Conservation (phyloP, 1,284 basidiomycete species). For the Xanthoconium separans region DNA sequence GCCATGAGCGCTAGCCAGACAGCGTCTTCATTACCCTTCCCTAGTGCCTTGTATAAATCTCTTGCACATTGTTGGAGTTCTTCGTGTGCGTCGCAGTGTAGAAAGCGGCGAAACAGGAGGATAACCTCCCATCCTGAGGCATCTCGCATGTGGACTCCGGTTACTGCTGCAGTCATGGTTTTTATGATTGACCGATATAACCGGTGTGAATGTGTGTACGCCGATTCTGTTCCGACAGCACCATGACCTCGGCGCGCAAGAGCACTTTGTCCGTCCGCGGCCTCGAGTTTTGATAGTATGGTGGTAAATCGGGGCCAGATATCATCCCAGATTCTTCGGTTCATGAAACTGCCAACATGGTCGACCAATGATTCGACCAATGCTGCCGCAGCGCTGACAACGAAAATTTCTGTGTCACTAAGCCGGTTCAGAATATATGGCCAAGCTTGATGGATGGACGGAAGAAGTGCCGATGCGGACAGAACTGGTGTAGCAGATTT, state of each 20-base stretch:
- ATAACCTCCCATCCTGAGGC: conserved; percentile 76
- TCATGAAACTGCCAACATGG: conserved; percentile 82
- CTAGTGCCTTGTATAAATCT: conserved; percentile 62
- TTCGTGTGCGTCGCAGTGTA: conserved; percentile 62
- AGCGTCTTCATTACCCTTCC: conserved; percentile 67
- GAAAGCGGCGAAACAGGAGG: conserved; percentile 70
- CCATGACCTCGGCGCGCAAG: conserved; percentile 53
- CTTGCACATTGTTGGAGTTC: conserved; percentile 71
- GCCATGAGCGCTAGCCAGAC: conserved; percentile 77
- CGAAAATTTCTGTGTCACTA: conserved; percentile 68
- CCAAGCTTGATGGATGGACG: conserved; percentile 85
- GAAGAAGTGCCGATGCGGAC: conserved; percentile 72
- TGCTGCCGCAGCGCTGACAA: conserved; percentile 70
- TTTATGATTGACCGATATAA: conserved; percentile 70
- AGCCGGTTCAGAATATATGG: conserved; percentile 85
- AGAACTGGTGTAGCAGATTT: conserved; percentile 73
- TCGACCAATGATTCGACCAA: conserved; percentile 68
- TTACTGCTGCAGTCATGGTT: conserved; percentile 67
- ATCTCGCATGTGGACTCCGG: conserved; percentile 69
- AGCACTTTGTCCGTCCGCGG: conserved; percentile 61
- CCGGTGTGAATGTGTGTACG: conserved; percentile 76
- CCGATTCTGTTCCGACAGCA: conserved; percentile 61
- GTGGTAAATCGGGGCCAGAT: conserved; percentile 80
- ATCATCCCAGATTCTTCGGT: conserved; percentile 79
- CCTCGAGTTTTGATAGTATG: conserved; percentile 59